Conservation (phyloP, 148 eudicot genomes). For the Vaccinium myrtillus region DNA sequence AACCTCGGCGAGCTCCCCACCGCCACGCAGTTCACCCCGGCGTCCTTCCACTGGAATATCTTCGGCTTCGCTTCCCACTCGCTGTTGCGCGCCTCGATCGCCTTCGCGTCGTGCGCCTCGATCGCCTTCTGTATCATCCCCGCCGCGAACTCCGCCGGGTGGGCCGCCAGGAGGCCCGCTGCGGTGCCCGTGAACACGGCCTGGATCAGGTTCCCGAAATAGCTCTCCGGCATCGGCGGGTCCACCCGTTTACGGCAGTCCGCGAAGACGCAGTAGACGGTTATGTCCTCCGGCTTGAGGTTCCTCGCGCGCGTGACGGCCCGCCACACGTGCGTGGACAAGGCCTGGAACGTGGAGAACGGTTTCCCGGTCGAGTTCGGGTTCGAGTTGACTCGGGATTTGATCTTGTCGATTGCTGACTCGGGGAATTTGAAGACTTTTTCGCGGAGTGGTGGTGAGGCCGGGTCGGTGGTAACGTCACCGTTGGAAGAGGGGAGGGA, state of each 20-base stretch:
- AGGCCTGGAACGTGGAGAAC: constrained; percentile 81
- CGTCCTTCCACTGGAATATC: constrained; percentile 87
- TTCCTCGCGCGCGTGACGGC: constrained; percentile 73
- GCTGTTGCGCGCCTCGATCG: constrained; percentile 56
- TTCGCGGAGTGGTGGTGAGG: constrained; percentile 50
- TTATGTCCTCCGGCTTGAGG: constrained; percentile 72
- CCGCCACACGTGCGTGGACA: constrained; percentile 83
- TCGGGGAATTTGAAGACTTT: constrained; percentile 75
- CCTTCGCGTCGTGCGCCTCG: constrained; percentile 54
- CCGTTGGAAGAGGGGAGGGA: constrained; percentile 42
- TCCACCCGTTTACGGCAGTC: constrained; percentile 83
- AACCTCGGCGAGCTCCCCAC: constrained; percentile 95
- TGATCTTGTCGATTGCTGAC: constrained; percentile 61
- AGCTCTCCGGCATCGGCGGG: constrained; percentile 90
- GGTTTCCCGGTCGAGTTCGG: constrained; percentile 25
- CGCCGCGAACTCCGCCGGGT: constrained; percentile 67
- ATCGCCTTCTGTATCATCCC: constrained; percentile 44
- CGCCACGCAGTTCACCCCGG: constrained; percentile 90
- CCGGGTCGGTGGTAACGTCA: constrained; percentile 16
- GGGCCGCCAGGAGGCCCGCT: constrained; percentile 56
- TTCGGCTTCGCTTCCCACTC: constrained; percentile 84
- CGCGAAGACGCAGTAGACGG: constrained; percentile 81
- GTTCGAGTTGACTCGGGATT: constrained; percentile 48
- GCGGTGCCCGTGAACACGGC: constrained; percentile 87
- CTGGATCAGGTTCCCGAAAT: constrained; percentile 95